A percentile compares a stretch with the other conserved stretches of the same genome.
Evolutionary conservation across 78 protist species (phyloP).

Genomic region (Goniomonas avonlea): DNA sequence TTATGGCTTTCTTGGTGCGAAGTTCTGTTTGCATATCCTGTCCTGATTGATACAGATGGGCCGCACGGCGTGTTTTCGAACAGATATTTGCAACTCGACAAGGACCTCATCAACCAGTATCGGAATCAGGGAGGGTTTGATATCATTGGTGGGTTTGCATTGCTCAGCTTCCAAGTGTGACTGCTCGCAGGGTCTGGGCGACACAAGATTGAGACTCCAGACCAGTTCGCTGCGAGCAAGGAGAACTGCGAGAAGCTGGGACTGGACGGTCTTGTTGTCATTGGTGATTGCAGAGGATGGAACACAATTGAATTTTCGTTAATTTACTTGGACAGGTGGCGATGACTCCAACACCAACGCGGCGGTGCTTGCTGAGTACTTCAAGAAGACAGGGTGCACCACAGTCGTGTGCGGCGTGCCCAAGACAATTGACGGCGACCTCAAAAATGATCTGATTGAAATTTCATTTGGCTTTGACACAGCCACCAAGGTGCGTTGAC

Average conservation of each 20-base stretch:
- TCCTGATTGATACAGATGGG: not conserved
- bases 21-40: conserved; percentile 22
- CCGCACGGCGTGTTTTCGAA: too few relatives aligned
- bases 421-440: conserved; percentile 68
- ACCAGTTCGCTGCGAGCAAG: conserved; percentile 15
- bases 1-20: conserved; percentile 37
- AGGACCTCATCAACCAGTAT: conserved; percentile 1
- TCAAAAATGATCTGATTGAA: conserved; percentile 33
- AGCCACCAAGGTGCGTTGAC: conserved; percentile 36
- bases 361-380: conserved; percentile 46
- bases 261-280: conserved; percentile 23
- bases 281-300: not conserved
- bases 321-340: conserved; percentile 47
- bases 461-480: conserved; percentile 60
- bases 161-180: conserved; percentile 15
- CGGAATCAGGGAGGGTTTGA: conserved; percentile 33
- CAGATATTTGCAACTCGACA: conserved; percentile 12
- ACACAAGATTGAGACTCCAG: conserved; percentile 35
- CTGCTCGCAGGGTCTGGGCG: conserved; percentile 36
- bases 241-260: not conserved
- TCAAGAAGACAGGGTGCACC: not conserved
- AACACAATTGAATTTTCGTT: not conserved
- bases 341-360: conserved; percentile 68
- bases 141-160: not conserved
- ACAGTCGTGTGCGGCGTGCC: conserved; percentile 57